These are phyloP conservation scores for Termitomyces sp. DNA, from an alignment of 768 basidiomycete species.

Conservation along the genomic window DNA sequence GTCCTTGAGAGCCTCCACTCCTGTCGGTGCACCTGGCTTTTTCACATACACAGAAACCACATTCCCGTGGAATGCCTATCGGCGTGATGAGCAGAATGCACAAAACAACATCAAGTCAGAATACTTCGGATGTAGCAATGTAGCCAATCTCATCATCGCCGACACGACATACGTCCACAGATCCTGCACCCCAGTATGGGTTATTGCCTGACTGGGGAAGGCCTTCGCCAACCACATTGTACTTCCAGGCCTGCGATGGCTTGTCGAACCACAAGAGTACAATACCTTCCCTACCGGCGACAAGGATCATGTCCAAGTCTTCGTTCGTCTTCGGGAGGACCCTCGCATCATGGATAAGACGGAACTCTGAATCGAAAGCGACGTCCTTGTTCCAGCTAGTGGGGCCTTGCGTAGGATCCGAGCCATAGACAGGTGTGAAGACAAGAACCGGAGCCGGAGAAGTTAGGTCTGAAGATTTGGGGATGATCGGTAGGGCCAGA, in stretches of 20 bases:
- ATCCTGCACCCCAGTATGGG: not conserved
- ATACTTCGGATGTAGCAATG: not conserved
- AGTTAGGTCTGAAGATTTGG: not conserved
- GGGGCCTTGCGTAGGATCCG: not conserved
- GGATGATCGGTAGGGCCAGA: not conserved
- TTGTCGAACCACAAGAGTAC: conserved; percentile 2
- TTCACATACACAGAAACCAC: not conserved
- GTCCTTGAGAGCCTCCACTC: not conserved
- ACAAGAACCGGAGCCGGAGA: not conserved
- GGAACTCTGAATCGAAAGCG: not conserved
- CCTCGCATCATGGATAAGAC: not conserved
- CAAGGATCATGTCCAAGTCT: not conserved
- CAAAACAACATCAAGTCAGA: not conserved
- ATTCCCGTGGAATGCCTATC: not conserved
- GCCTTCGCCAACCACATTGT: not conserved
- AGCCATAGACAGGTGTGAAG: conserved; percentile 1
- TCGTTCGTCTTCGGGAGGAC: not conserved
- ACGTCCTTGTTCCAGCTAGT: not conserved
- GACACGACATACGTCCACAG: not conserved
- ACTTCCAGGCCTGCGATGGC: not conserved
- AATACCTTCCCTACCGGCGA: not conserved
- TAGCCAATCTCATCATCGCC: not conserved
- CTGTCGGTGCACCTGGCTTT: not conserved
- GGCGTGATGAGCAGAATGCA: not conserved
- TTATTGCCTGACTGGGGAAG: conserved; percentile 1